Conservation (phyloP, 495 filamentous ascomycete genomes). For the Physcia stellaris region DNA sequence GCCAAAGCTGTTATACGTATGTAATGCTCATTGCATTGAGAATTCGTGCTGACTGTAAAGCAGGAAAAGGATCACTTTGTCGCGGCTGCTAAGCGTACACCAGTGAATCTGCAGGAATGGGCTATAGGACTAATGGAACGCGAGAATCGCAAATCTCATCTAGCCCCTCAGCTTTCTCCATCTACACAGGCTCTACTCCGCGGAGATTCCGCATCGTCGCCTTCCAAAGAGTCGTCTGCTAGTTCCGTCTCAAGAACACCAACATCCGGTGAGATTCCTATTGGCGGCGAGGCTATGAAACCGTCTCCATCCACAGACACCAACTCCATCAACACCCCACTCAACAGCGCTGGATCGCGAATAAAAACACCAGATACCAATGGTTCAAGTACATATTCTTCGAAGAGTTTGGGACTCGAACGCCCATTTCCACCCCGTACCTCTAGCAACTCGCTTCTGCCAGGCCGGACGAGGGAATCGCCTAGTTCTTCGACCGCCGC, state of each 20-base stretch:
- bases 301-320: constrained; percentile 12
- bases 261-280: constrained; percentile 53
- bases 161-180: constrained; percentile 52
- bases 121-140: constrained; percentile 80
- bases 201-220: constrained; percentile 22
- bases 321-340: constrained; percentile 3
- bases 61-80: constrained; percentile 85
- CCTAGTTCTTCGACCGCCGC: too few relatives aligned
- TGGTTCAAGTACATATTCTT: constrained; percentile 11
- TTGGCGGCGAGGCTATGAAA: constrained; percentile 33
- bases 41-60: not conserved
- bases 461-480: too few relatives aligned
- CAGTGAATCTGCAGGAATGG: constrained; percentile 82
- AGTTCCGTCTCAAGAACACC: constrained; percentile 43
- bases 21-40: constrained; percentile 8
- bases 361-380: constrained; percentile 10
- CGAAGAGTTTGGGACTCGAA: constrained; percentile 9
- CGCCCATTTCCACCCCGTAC: constrained; percentile 20
- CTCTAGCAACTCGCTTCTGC: too few relatives aligned
- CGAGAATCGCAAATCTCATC: constrained; percentile 83
- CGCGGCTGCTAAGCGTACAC: constrained; percentile 88
- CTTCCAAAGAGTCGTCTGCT: constrained; percentile 22
- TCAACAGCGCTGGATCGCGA: constrained; percentile 1
- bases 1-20: constrained; percentile 64
- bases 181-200: constrained; percentile 43